These are phyloP conservation scores for Cucurbita ficifolia DNA, from an alignment of 306 rosid species.

Conservation along the genomic window DNA sequence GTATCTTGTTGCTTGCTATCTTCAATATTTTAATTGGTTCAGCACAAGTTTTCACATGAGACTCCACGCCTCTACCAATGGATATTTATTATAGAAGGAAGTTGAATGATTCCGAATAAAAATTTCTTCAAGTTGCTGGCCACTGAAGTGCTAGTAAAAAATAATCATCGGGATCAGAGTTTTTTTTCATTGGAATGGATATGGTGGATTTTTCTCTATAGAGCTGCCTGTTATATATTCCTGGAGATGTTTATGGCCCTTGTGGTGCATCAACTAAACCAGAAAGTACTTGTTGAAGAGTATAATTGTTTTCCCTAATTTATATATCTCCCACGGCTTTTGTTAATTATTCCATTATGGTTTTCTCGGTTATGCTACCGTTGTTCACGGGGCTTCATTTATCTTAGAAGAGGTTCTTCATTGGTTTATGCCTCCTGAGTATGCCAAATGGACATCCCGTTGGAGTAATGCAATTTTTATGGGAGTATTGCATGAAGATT, in stretches of 20 bases:
- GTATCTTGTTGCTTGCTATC: not conserved
- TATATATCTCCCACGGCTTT: conserved; percentile 1
- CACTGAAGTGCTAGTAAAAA: not conserved
- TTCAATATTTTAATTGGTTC: not conserved
- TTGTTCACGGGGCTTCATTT: conserved; percentile 24
- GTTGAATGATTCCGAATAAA: not conserved
- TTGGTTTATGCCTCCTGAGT: conserved; percentile 28
- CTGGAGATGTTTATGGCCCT: conserved; percentile 5
- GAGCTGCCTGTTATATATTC: conserved; percentile 1
- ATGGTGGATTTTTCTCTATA: not conserved
- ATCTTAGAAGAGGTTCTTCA: conserved; percentile 11
- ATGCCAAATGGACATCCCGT: conserved; percentile 20
- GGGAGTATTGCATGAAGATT: conserved; percentile 27
- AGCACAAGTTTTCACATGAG: not conserved
- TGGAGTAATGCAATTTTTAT: conserved; percentile 15
- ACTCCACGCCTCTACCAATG: not conserved
- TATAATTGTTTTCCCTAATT: not conserved
- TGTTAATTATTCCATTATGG: not conserved
- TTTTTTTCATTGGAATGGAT: not conserved
- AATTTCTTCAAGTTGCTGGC: not conserved
- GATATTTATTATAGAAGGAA: not conserved
- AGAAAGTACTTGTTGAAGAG: conserved; percentile 2
- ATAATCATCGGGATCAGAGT: not conserved
- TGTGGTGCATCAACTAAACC: conserved; percentile 3
- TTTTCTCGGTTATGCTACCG: conserved; percentile 15